Evolutionary conservation across 2,329 filamentous ascomycete species (phyloP).

Genomic region (Diaporthe sp.): DNA sequence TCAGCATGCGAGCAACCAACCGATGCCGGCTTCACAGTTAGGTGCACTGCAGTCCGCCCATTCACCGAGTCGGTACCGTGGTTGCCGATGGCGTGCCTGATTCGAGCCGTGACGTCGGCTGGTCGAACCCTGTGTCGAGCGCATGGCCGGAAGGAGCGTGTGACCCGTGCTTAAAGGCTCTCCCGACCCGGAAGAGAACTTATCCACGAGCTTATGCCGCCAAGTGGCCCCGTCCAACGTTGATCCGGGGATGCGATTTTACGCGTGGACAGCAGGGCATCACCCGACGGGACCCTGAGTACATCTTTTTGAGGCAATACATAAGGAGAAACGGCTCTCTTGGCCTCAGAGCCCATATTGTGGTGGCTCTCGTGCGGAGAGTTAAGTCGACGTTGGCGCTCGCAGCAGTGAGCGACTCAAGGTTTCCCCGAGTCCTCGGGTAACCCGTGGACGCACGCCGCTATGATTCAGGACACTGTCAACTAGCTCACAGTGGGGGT

Average conservation of each 20-base stretch:
- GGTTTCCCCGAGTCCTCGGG: not conserved
- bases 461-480: slow-evolving; percentile 1
- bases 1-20: not conserved
- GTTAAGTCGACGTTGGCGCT: not conserved
- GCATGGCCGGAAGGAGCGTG: not conserved
- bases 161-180: not conserved
- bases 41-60: not conserved
- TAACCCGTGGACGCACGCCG: not conserved
- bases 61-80: not conserved
- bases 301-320: not conserved
- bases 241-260: not conserved
- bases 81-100: slow-evolving; percentile 5
- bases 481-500: slow-evolving; percentile 11
- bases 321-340: not conserved
- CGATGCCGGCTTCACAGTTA: not conserved
- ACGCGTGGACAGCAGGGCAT: not conserved
- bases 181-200: slow-evolving; percentile 28
- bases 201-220: slow-evolving; percentile 1
- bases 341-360: not conserved
- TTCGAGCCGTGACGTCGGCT: slow-evolving; percentile 16
- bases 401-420: not conserved
- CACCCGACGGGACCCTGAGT: not conserved
- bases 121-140: not conserved
- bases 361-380: not conserved
- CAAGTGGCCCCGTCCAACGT: not conserved